These are phyloP conservation scores for Rhizopogon vulgaris DNA, from an alignment of 768 basidiomycete genomes.

Conservation along the genomic window DNA sequence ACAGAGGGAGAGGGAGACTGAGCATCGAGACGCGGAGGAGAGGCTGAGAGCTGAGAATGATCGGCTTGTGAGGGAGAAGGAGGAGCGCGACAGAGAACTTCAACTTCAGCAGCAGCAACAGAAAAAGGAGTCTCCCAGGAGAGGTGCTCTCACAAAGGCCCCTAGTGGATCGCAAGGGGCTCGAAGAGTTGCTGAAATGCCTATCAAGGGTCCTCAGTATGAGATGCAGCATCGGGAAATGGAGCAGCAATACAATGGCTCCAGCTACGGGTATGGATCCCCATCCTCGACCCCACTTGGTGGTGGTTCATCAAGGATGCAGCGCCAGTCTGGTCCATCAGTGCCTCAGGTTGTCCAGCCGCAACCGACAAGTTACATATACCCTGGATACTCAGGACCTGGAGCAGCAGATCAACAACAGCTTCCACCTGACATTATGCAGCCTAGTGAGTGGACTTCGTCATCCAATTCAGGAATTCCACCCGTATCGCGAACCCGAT, in stretches of 20 bases:
- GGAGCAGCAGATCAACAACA: constrained; percentile 31
- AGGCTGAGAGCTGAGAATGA: constrained; percentile 36
- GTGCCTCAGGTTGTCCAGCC: constrained; percentile 22
- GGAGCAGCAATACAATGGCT: constrained; percentile 74
- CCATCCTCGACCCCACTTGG: constrained; percentile 19
- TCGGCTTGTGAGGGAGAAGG: constrained; percentile 45
- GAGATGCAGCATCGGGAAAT: constrained; percentile 92
- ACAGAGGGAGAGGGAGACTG: constrained; percentile 23
- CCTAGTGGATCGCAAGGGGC: constrained; percentile 40
- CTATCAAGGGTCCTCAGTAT: constrained; percentile 84
- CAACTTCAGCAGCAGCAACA: constrained; percentile 30
- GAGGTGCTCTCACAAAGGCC: constrained; percentile 64
- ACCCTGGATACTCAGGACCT: constrained; percentile 9
- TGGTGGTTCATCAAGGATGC: constrained; percentile 14
- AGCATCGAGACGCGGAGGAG: constrained; percentile 36
- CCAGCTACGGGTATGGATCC: constrained; percentile 20
- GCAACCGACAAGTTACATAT: constrained; percentile 21
- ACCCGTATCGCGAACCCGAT: constrained; percentile 15
- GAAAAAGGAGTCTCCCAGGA: constrained; percentile 34
- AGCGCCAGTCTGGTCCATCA: constrained; percentile 21
- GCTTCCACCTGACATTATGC: constrained; percentile 58
- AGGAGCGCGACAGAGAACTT: constrained; percentile 18
- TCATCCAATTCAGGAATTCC: constrained; percentile 19
- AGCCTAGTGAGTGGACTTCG: constrained; percentile 37
- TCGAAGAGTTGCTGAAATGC: constrained; percentile 74